Evolutionary conservation across 2,329 filamentous ascomycete species (phyloP), one percentile per base, ranked within the genome.

Genomic region (Orbilia quercus): DNA sequence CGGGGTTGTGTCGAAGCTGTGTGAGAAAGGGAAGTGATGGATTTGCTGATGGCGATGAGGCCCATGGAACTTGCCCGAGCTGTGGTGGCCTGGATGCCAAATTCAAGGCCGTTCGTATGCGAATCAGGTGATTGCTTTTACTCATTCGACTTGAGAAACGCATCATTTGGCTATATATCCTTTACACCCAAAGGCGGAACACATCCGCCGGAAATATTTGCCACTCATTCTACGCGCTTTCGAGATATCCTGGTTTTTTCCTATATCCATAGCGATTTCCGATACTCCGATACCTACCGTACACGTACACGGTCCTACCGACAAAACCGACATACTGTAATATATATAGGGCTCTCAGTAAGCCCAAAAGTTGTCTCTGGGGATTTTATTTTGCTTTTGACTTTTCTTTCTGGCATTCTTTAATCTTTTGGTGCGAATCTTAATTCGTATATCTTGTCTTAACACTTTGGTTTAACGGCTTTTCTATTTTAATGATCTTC

Each of bases 21-120:
- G 70, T 74, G 1, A 73, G 60, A 54, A 73, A 73, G 36, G 69
- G 69, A 3, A 66, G 60, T n/a, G 69, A 73, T 51, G 69, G 60
- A n/a, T 73, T 66, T 16, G 48, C 50, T 2, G 69, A 73, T 40
- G 69, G 69, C 38, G 69, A 73, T 28, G 69, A 73, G 40, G 60
- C 69, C 4, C 69, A 73, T 45, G 69, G 69, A 38, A 65, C 55
- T 20, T 73, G 69, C 40, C 69, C 69, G 9, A 73, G 69, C 34
- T 73, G 69, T 22, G 69, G 60, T 42, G 69, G 69, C 7, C 62
- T 73, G 60, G 69, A 73, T 50, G 63, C 60, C 4, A 73, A 73
- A 42, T 73, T 73, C 50, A 73, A 73, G 42, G 60, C 69, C 0
- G 69, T 73, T 44, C 69, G 69, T 20, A 73, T 73, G 69, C 54